Percentiles rank a stretch among this genome's conserved stretches.
These are phyloP conservation scores for Colletotrichum acutatum DNA, from an alignment of 2,329 filamentous ascomycete genomes.

Conservation along the genomic window DNA sequence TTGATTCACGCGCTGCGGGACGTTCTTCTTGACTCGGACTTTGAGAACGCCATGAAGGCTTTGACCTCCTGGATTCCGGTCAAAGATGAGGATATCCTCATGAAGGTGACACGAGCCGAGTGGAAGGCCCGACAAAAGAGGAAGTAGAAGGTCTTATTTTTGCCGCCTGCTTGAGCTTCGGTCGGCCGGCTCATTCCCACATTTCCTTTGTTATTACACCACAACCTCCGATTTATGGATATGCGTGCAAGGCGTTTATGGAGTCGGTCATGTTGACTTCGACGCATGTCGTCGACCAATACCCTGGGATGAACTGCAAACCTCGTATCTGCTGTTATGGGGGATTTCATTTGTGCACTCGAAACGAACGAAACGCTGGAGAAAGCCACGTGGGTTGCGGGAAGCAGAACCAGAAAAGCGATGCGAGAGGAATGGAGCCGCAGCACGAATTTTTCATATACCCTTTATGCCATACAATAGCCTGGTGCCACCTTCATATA, in stretches of 20 bases:
- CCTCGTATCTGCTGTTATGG: neutral
- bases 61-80: slow-evolving; percentile 94
- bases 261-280: slow-evolving; percentile 20
- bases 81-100: slow-evolving; percentile 91
- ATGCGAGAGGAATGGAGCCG: neutral
- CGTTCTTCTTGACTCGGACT: slow-evolving; percentile 90
- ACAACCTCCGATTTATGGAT: slow-evolving; percentile 6
- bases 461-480: slow-evolving; percentile 8
- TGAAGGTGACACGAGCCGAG: slow-evolving; percentile 89
- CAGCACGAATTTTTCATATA: slow-evolving; percentile 24
- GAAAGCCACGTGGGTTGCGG: neutral
- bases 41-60: slow-evolving; percentile 98
- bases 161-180: neutral
- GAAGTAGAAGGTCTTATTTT: slow-evolving; percentile 44
- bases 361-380: neutral
- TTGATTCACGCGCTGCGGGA: slow-evolving; percentile 91
- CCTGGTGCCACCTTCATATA: neutral
- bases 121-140: slow-evolving; percentile 75
- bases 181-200: neutral
- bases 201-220: neutral
- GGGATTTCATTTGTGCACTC: slow-evolving; percentile 8
- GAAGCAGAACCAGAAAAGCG: neutral
- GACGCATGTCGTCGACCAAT: slow-evolving; percentile 21
- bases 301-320: slow-evolving; percentile 11
- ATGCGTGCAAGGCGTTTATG: slow-evolving; percentile 25